Base-by-base conservation (phyloP, 2,329 filamentous ascomycete species). In the Paecilomyces variotii region DNA sequence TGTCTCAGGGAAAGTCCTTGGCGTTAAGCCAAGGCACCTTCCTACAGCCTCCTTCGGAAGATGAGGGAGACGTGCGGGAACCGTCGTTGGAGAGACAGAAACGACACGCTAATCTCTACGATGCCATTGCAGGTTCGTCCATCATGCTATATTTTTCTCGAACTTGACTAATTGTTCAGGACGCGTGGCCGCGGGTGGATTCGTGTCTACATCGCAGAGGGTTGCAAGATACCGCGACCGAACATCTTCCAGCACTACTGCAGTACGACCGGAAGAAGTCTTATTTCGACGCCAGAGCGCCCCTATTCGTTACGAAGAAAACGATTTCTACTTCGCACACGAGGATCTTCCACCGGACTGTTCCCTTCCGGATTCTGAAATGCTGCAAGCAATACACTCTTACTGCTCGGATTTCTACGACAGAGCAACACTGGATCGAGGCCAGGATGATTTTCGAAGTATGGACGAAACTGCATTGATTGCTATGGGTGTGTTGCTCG, bases 401-500 rank as follows among this genome's bases (percentile, higher is more conserved):
- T 86, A 87, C 66, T 70, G 79, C 2, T 79, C 83, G 0, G 81
- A 84, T 55, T 82, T 81, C 62, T 86, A 85, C 67, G 72, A 68
- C 30, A 68, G 69, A 35, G 67, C 70, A 2, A 71, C 70, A 2
- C 59, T 61, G 0, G 67, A 74, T 26, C 63, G 64, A 5, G 75
- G 74, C 2, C 67, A 66, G 52, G 64, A 70, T 34, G 75, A 79
- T 56, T 81, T 79, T 64, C 75, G 74, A 54, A 84, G 79, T 60
- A 78, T 87, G 76, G 83, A 87, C 59, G 84, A 85, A 69, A 86
- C 83, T 7, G 84, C 84, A 1, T 68, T 87, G 57, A 76, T 87
- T 62, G 83, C 83, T 0, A 68, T 86, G 64, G 83, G 84, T 0
- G 80, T 87, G 12, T 64, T 87, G 34, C 67, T 87, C 27, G 85